Evolutionary conservation across 2,329 filamentous ascomycete species (phyloP).

Genomic region (Acephala macrosclerotiorum): DNA sequence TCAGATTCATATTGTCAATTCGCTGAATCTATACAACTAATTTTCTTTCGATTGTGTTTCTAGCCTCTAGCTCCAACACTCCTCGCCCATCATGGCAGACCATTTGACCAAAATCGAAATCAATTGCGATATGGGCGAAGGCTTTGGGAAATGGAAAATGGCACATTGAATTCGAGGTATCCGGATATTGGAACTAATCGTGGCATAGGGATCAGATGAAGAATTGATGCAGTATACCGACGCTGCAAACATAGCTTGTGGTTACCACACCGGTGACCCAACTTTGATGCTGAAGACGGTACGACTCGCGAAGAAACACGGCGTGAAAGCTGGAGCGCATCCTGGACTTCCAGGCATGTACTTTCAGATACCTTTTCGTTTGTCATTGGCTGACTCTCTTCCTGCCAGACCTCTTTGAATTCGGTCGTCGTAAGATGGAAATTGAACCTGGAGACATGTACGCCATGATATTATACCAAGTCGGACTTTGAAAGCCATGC

Average conservation of each 20-base stretch:
- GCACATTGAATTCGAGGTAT: slow-evolving; percentile 24
- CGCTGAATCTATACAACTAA: no score
- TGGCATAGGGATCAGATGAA: slow-evolving; percentile 60
- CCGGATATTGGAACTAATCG: not conserved
- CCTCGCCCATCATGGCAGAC: no score
- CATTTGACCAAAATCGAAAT: slow-evolving; percentile 43
- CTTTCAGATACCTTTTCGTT: no score
- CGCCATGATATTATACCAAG: slow-evolving; percentile 66
- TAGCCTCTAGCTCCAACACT: no score
- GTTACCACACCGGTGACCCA: slow-evolving; percentile 66
- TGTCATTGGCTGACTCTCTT: no score
- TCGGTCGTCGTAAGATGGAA: slow-evolving; percentile 68
- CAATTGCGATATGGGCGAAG: slow-evolving; percentile 61
- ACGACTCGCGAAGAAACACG: slow-evolving; percentile 61
- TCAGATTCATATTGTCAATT: no score
- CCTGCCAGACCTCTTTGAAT: slow-evolving; percentile 69
- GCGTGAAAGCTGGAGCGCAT: slow-evolving; percentile 66
- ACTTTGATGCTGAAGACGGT: slow-evolving; percentile 70
- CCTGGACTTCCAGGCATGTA: slow-evolving; percentile 50
- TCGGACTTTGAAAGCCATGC: slow-evolving; percentile 66
- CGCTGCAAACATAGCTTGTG: slow-evolving; percentile 68
- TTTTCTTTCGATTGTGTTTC: no score
- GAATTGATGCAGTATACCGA: slow-evolving; percentile 68
- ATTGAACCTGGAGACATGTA: slow-evolving; percentile 63
- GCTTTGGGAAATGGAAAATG: slow-evolving; percentile 54